Conservation (phyloP, 1,284 basidiomycete species). For the Malassezia restricta region DNA sequence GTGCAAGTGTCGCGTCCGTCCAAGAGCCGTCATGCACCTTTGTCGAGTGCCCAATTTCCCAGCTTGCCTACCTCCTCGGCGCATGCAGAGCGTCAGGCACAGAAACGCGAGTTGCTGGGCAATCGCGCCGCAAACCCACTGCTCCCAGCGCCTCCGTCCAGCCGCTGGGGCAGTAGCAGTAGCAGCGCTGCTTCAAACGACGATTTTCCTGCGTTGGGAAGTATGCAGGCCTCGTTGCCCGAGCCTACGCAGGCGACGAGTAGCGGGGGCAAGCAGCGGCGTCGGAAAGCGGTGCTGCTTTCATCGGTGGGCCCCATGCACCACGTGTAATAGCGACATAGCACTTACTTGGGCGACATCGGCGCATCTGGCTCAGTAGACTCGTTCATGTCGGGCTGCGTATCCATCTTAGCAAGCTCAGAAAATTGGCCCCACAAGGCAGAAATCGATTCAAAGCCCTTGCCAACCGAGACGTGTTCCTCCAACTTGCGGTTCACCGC, state of each 20-base stretch:
- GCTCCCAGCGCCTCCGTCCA: not conserved
- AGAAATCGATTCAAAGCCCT: slow-evolving; percentile 81
- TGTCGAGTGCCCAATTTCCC: slow-evolving; percentile 24
- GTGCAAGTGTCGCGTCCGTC: not conserved
- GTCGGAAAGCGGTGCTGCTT: slow-evolving; percentile 11
- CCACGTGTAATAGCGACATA: slow-evolving; percentile 5
- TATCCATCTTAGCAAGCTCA: slow-evolving; percentile 54
- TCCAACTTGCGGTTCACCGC: slow-evolving; percentile 81
- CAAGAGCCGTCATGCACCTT: not conserved
- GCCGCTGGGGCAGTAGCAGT: slow-evolving; percentile 3
- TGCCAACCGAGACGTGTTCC: slow-evolving; percentile 78
- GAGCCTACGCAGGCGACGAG: not conserved
- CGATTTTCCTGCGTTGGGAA: slow-evolving; percentile 2
- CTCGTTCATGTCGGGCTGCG: not conserved
- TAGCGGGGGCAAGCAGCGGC: slow-evolving; percentile 10
- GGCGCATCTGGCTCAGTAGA: not conserved
- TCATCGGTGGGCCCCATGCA: slow-evolving; percentile 16
- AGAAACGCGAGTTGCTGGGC: slow-evolving; percentile 32
- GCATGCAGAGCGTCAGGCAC: slow-evolving; percentile 22
- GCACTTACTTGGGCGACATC: not conserved
- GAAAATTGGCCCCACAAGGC: slow-evolving; percentile 73
- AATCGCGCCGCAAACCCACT: not conserved
- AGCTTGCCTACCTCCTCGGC: slow-evolving; percentile 27
- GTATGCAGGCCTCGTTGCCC: not conserved
- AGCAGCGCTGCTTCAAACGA: not conserved